Evolutionary conservation across 2,329 filamentous ascomycete genomes (phyloP), one percentile per base, ranked within the genome.

Genomic region (Aureobasidium sp.): DNA sequence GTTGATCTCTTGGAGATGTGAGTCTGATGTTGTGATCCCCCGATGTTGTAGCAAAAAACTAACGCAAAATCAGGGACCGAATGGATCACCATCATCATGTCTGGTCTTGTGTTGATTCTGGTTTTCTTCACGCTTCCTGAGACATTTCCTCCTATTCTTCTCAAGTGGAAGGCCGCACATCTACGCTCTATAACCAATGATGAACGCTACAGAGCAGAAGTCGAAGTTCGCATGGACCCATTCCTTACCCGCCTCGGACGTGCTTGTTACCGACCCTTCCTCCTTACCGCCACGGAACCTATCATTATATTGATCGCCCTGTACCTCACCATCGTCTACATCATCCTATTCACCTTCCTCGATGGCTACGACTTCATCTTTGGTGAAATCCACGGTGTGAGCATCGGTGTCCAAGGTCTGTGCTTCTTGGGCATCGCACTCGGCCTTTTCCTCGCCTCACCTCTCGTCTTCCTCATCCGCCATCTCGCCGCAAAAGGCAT

Each of bases 281-380:
- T 75, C 5, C 74, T 81, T 19, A 76, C 76, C 7, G 66, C 69
- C 33, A 73, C 68, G 12, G 77, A 80, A 64, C 78, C 78, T 0
- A 78, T 82, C 64, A 75, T 82, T 45, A 70, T 81, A 1, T 68
- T 77, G 3, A 67, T 78, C 9, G 76, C 77, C 0, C 67, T 79
- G 17, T 80, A 78, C 31, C 72, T 81, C 19, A 76, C 79, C 0
- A 71, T 82, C 42, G 69, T 81, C 40, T 80, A 79, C 64, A 70
- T 75, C 22, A 70, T 78, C 5, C 70, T 81, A 8, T 78, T 80
- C 66, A 73, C 73, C 11, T 77, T 77, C 62, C 75, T 81, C 11
- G 77, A 79, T 14, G 81, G 80, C 1, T 82, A 80, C 66, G 73
- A 77, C 11, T 81, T 76, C 68, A 78, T 82, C 67, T 83, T 84